Conservation (phyloP, 1,284 basidiomycete species). For the Cryptococcus sp. region DNA sequence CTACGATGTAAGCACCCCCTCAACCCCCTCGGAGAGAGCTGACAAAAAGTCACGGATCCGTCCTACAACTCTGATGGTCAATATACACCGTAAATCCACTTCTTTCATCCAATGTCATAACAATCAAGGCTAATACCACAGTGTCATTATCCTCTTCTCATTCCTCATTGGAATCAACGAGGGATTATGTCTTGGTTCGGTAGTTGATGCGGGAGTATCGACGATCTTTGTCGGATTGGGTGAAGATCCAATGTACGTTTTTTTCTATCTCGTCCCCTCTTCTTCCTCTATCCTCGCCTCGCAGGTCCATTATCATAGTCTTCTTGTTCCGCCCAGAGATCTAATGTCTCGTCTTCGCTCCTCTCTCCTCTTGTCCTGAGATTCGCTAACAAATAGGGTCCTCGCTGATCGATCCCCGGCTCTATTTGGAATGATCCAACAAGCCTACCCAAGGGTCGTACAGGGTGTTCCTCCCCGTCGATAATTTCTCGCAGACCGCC, state of each 20-base stretch:
- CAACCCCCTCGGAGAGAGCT: constrained; percentile 2
- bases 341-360: too few species aligned
- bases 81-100: constrained; percentile 57
- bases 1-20: constrained; percentile 57
- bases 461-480: constrained; percentile 29
- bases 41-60: constrained; percentile 55
- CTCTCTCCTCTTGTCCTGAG: neutral
- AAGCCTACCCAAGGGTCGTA: constrained; percentile 47
- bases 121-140: constrained; percentile 6
- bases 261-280: neutral
- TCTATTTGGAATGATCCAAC: constrained; percentile 50
- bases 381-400: constrained; percentile 13
- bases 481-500: neutral
- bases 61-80: constrained; percentile 67
- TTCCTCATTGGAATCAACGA: constrained; percentile 69
- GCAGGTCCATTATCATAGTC: neutral
- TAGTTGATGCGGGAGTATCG: constrained; percentile 59
- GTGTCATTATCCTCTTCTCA: constrained; percentile 67
- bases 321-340: neutral
- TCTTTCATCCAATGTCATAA: neutral
- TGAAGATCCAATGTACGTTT: constrained; percentile 63
- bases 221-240: constrained; percentile 81
- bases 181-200: constrained; percentile 31
- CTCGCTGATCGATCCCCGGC: constrained; percentile 68
- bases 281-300: neutral